Base-by-base conservation (phyloP, 768 basidiomycete genomes). In the Fomitopsis serialis region DNA sequence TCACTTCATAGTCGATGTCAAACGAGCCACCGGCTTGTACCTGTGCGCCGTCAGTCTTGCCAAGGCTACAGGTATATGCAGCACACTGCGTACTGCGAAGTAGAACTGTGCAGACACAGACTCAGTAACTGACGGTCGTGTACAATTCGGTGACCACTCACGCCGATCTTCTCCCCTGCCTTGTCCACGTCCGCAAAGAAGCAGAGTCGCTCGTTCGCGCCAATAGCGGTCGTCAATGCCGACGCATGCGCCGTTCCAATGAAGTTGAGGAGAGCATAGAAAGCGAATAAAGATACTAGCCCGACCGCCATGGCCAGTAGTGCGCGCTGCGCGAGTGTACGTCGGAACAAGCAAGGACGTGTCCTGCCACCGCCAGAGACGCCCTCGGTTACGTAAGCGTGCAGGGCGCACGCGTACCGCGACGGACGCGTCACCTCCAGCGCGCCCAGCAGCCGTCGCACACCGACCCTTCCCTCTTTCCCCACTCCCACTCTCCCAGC, bases 141-240 rank as follows among this genome's bases (percentile, higher is more conserved):
- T 5, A 23, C 29, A 46, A 12, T 46, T 17, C 21, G 34, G 7
- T 1, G 42, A 34, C 49, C 27, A 79, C 85, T 59, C 70, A 88
- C 89, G 47, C 90, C 87, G 59, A 94, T 84, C 78, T 93, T 96
- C 76, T 93, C 89, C 53, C 92, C 91, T 1, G 81, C 84, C 76
- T 95, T 96, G 76, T 99, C 97, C 21, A 96, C 95, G 66, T 95
- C 92, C 6, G 93, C 91, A 62, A 90, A 98, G 71, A 97, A 98
- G 70, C 97, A 99, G 61, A 89, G 68, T 34, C 89, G 77, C 63
- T 92, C 87, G 60, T 91, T 92, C 1, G 90, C 81, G 15, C 79
- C 70, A 57, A 93, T 84, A 21, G 82, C 69, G 2, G 91, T 94
- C 8, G 92, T 93, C 37, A 96, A 71, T 0, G 92, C 89, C 0